Evolutionary conservation across 257 asterid species (phyloP), one percentile per base, ranked within the genome.

Genomic region (Anisodus acutangulus): DNA sequence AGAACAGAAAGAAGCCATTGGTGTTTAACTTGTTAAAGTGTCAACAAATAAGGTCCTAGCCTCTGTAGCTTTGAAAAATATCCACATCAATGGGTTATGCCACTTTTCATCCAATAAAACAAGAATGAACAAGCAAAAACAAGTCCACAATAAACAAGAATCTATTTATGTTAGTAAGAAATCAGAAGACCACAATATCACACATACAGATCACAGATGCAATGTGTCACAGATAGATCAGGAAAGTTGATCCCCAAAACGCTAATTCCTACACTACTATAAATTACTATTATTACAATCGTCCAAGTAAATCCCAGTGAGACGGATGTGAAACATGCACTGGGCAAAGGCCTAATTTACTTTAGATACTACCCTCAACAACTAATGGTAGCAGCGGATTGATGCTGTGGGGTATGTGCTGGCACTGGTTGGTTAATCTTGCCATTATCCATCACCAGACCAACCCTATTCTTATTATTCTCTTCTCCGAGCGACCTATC

Each of bases 321-420:
- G n/a, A 53, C 1, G 8, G 58, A 78, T 13, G 45, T 13, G 45
- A 31, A 57, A 43, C 57, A 58, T 67, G 22, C 60, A 84, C 68
- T 71, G 79, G 85, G 70, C 62, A 15, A 68, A 31, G 63, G 16
- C 81, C 55, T 9, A 45, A 59, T 58, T 15, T 47, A 78, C 64
- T 49, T 74, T 63, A 79, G 57, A 39, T 80, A 31, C 15, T 51
- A 31, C 80, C 82, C 85, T 94, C 92, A 93, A 76, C 98, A 90
- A 82, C 95, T 88, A 84, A 94, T 90, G 15, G 99, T 89, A 43
- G 94, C 89, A 8, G 97, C 90, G 64, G 95, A 90, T 41, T 94
- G 93, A 70, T 91, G 88, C 41, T 88, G 92, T 5, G 93, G 89
- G n/a, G 88, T 43, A 12, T 86, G 83, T 54, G 91, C 64, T 11